These are phyloP conservation scores for Pseudogymnoascus sp. DNA, from an alignment of 2,329 filamentous ascomycete species.

Conservation along the genomic window DNA sequence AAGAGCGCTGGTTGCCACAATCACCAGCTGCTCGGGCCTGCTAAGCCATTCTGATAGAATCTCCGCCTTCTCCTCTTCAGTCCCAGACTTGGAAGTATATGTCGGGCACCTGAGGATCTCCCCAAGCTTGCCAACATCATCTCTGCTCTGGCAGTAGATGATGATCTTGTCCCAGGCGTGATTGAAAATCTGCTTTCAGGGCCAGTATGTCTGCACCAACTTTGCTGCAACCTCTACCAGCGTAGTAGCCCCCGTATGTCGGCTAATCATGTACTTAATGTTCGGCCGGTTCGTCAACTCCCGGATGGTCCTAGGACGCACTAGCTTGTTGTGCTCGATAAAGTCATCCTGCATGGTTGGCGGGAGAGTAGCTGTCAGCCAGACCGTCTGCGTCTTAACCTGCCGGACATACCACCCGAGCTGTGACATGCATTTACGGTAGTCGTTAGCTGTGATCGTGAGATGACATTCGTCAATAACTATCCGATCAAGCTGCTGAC, in stretches of 20 bases:
- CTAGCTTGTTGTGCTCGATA: too few relatives aligned
- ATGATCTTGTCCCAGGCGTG: constrained; percentile 15
- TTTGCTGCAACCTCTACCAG: constrained; percentile 11
- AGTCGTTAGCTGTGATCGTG: too few relatives aligned
- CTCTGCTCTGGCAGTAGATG: constrained; percentile 13
- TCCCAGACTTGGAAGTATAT: constrained; percentile 10
- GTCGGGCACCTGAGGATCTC: constrained; percentile 9
- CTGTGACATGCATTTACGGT: too few relatives aligned
- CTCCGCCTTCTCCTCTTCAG: constrained; percentile 8
- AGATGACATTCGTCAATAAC: too few relatives aligned
- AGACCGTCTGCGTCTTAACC: too few relatives aligned
- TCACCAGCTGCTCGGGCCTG: too few relatives aligned
- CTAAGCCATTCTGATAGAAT: not conserved
- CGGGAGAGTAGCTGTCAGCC: too few relatives aligned
- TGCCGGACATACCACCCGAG: too few relatives aligned
- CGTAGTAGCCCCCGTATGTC: not conserved
- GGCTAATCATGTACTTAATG: constrained; percentile 15
- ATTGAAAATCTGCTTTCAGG: constrained; percentile 10
- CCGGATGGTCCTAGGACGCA: too few relatives aligned
- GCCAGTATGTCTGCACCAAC: constrained; percentile 12
- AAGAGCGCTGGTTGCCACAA: too few relatives aligned
- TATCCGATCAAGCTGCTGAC: too few relatives aligned
- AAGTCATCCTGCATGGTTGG: too few relatives aligned
- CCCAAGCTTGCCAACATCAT: constrained; percentile 10
- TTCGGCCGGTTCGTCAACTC: constrained; percentile 16